Evolutionary conservation across 78 protist genomes (phyloP).

Genomic region (Dictyostelium intermedium): DNA sequence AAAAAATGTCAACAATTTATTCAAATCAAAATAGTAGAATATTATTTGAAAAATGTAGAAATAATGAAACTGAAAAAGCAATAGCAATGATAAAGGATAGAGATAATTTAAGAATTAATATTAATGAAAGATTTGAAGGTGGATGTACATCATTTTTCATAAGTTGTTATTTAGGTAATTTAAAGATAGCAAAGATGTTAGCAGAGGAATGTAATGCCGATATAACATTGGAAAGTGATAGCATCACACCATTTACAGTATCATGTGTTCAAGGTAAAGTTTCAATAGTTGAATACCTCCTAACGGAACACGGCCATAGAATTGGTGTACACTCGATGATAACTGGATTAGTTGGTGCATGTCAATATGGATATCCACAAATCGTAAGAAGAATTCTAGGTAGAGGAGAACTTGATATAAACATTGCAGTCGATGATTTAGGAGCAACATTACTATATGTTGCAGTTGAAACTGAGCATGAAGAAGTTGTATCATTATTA

Average conservation of each 20-base stretch:
- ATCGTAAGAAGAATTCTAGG: constrained; percentile 31
- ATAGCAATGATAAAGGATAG: not conserved
- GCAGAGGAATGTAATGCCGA: not conserved
- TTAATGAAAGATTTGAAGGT: constrained; percentile 35
- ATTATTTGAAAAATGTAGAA: constrained; percentile 54
- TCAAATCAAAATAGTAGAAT: constrained; percentile 42
- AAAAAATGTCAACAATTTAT: constrained; percentile 18
- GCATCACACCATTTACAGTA: constrained; percentile 37
- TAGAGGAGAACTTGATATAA: constrained; percentile 22
- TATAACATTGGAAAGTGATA: not conserved
- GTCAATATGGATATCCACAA: constrained; percentile 46
- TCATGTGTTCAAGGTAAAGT: constrained; percentile 57
- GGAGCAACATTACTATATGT: constrained; percentile 64
- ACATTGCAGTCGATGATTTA: constrained; percentile 22
- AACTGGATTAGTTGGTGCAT: constrained; percentile 46
- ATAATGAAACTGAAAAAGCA: constrained; percentile 4
- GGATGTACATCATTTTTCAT: constrained; percentile 59
- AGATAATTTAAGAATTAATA: constrained; percentile 21
- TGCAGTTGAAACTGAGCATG: constrained; percentile 37
- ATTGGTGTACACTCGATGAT: constrained; percentile 1
- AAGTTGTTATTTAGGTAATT: constrained; percentile 32
- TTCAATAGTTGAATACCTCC: not conserved
- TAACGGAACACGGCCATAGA: not conserved
- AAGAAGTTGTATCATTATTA: constrained; percentile 39
- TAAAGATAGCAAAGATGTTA: not conserved